Conservation (phyloP, 129 eudicot genomes). For the Flaveria ramosissima region DNA sequence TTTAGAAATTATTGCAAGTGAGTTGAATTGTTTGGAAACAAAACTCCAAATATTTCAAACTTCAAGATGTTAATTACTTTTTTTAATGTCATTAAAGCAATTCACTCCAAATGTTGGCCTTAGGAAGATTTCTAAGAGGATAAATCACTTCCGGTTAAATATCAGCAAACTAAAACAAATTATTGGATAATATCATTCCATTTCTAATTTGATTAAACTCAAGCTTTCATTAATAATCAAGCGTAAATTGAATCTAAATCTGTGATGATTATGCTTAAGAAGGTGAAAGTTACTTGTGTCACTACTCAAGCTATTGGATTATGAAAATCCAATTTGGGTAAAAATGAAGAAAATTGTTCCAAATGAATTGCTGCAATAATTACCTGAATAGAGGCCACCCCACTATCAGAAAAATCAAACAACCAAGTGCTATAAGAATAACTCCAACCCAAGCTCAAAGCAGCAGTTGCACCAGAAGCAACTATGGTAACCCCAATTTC, state of each 20-base stretch:
- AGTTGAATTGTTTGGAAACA: not conserved
- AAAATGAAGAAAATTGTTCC: too few relatives aligned
- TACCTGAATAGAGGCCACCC: conserved; percentile 80
- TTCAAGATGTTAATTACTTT: not conserved
- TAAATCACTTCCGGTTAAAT: too few relatives aligned
- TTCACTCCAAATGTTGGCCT: too few relatives aligned
- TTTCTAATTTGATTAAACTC: not conserved
- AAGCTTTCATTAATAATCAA: not conserved
- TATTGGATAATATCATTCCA: not conserved
- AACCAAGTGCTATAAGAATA: conserved; percentile 78
- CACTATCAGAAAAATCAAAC: conserved; percentile 70
- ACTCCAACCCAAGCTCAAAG: conserved; percentile 69
- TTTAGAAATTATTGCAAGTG: not conserved
- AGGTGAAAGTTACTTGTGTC: too few relatives aligned
- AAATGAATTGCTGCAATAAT: not conserved
- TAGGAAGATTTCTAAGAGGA: too few relatives aligned
- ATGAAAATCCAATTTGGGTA: too few relatives aligned
- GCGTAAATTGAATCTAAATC: too few relatives aligned
- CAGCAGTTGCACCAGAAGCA: conserved; percentile 78
- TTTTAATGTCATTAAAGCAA: too few relatives aligned
- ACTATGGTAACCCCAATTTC: conserved; percentile 62
- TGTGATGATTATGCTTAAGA: too few relatives aligned
- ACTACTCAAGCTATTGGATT: too few relatives aligned
- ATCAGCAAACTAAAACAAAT: too few relatives aligned
- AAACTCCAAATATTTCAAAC: not conserved